These are phyloP conservation scores for Amorphotheca resinae DNA, from an alignment of 495 filamentous ascomycete genomes.

Conservation along the genomic window DNA sequence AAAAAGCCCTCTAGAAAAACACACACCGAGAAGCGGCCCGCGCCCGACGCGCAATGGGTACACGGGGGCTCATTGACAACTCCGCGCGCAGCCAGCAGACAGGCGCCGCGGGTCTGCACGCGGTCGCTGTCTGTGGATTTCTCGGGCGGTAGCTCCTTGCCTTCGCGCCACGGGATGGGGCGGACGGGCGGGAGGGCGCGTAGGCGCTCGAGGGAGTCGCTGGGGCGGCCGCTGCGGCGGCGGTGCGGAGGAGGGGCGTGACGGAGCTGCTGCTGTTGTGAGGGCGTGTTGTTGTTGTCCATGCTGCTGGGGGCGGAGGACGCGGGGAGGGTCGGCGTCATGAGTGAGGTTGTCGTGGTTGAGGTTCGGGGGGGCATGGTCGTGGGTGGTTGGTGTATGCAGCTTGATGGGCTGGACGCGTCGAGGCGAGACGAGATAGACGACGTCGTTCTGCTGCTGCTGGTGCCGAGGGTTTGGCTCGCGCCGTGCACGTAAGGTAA, in stretches of 20 bases:
- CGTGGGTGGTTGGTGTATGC: too few relatives aligned
- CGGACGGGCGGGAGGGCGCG: slow-evolving; percentile 12
- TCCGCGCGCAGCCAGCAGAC: slow-evolving; percentile 10
- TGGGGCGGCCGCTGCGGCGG: not conserved
- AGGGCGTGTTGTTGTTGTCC: not conserved
- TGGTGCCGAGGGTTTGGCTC: too few relatives aligned
- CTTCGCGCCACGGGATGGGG: slow-evolving; percentile 14
- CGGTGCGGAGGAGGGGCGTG: not conserved
- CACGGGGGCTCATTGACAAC: slow-evolving; percentile 8
- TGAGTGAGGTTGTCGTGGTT: too few relatives aligned
- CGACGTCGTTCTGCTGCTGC: too few relatives aligned
- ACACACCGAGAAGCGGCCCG: slow-evolving; percentile 13
- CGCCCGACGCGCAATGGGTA: slow-evolving; percentile 5
- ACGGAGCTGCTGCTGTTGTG: too few relatives aligned
- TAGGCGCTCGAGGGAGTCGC: slow-evolving; percentile 5
- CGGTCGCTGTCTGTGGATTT: slow-evolving; percentile 11
- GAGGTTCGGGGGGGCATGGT: too few relatives aligned
- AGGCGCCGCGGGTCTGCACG: slow-evolving; percentile 11
- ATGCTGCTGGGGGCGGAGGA: not conserved
- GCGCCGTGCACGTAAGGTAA: too few relatives aligned
- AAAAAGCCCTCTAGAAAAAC: slow-evolving; percentile 13
- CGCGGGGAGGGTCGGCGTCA: not conserved
- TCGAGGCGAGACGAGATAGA: too few relatives aligned
- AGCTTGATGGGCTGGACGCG: too few relatives aligned
- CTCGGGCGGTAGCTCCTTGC: slow-evolving; percentile 13